Percentiles rank a stretch among this genome's conserved stretches.
Conservation (phyloP, 2,329 filamentous ascomycete species). For the Cercospora canescens region DNA sequence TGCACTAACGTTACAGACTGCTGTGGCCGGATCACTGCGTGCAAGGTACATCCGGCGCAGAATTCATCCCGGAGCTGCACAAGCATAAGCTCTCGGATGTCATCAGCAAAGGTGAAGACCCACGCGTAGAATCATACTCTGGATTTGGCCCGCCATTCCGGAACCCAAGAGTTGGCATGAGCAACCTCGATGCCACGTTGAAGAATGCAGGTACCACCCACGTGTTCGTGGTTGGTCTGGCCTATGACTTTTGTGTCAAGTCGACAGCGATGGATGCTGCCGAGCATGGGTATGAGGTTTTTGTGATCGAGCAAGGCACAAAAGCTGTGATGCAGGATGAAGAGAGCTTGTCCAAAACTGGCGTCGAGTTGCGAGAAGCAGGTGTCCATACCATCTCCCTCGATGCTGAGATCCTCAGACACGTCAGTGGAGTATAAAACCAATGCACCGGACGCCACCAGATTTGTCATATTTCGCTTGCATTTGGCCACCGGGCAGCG, state of each 20-base stretch:
- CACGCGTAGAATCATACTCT: slow-evolving; percentile 86
- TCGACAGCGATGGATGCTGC: slow-evolving; percentile 76
- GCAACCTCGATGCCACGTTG: slow-evolving; percentile 63
- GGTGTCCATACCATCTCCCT: slow-evolving; percentile 16
- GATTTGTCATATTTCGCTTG: background rate
- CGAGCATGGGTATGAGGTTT: slow-evolving; percentile 73
- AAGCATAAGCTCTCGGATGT: slow-evolving; percentile 59
- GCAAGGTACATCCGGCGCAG: slow-evolving; percentile 69
- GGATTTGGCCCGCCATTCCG: slow-evolving; percentile 82
- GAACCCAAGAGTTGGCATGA: slow-evolving; percentile 58
- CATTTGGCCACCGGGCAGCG: background rate
- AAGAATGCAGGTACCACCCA: slow-evolving; percentile 64
- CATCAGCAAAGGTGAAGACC: slow-evolving; percentile 75
- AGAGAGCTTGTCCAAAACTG: slow-evolving; percentile 57
- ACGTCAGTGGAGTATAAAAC: background rate
- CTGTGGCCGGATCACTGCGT: slow-evolving; percentile 94
- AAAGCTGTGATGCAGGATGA: slow-evolving; percentile 64
- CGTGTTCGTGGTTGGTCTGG: slow-evolving; percentile 83
- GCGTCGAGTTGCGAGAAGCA: slow-evolving; percentile 38
- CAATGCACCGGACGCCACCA: background rate
- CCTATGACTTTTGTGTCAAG: slow-evolving; percentile 87
- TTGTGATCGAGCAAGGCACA: slow-evolving; percentile 76
- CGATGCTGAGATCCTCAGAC: slow-evolving; percentile 8
- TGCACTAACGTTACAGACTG: slow-evolving; percentile 48
- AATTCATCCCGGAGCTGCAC: slow-evolving; percentile 72